Evolutionary conservation across 306 rosid genomes (phyloP).

Genomic region (Acacia crassicarpa): DNA sequence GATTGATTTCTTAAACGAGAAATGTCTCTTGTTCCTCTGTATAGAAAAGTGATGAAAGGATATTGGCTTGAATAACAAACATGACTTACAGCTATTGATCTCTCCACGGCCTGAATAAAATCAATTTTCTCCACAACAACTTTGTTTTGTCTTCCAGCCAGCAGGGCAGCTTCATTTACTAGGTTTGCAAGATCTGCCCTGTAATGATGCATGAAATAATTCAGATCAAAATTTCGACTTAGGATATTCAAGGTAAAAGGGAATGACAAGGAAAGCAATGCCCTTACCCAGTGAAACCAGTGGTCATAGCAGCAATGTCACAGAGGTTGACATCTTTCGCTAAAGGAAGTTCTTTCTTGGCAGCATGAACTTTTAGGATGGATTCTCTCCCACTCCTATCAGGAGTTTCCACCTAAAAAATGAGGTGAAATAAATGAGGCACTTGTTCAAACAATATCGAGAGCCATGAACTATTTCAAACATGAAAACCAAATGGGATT

Average conservation of each 20-base stretch:
- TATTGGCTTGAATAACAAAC: constrained; percentile 1
- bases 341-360: constrained; percentile 91
- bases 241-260: constrained; percentile 23
- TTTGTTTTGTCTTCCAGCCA: constrained; percentile 91
- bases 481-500: constrained; percentile 25
- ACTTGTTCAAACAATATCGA: constrained; percentile 20
- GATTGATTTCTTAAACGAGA: not conserved
- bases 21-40: not conserved
- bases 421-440: constrained; percentile 11
- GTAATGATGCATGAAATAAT: constrained; percentile 30
- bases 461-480: constrained; percentile 2
- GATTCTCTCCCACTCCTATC: constrained; percentile 89
- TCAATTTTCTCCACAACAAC: constrained; percentile 78
- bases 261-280: constrained; percentile 6
- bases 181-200: constrained; percentile 99
- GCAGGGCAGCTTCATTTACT: constrained; percentile 92
- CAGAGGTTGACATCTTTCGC: constrained; percentile 68
- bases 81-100: constrained; percentile 88
- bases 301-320: constrained; percentile 90
- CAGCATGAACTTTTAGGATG: constrained; percentile 81
- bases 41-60: not conserved
- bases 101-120: constrained; percentile 90
- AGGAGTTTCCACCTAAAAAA: constrained; percentile 86
- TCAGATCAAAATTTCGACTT: constrained; percentile 20
- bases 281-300: constrained; percentile 94